These are phyloP conservation scores for Peniophora sp. DNA, from an alignment of 1,284 basidiomycete species.

Conservation along the genomic window DNA sequence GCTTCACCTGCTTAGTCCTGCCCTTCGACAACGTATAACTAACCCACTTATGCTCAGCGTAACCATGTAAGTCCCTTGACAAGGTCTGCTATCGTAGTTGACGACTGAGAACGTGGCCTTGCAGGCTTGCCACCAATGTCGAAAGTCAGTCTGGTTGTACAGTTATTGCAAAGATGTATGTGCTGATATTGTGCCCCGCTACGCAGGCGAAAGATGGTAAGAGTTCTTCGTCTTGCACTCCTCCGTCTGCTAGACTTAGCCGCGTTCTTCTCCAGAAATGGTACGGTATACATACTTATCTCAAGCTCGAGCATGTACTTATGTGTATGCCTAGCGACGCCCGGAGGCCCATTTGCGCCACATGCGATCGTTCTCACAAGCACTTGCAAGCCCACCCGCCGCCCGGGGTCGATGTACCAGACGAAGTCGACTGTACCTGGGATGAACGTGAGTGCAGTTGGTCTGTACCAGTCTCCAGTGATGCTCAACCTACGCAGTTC, in stretches of 20 bases:
- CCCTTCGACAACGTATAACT: no score
- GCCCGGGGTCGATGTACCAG: constrained; percentile 13
- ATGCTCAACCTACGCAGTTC: constrained; percentile 23
- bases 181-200: not conserved
- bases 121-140: not conserved
- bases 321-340: constrained; percentile 42
- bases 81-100: not conserved
- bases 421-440: constrained; percentile 20
- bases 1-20: no score
- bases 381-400: constrained; percentile 20
- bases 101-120: not conserved
- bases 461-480: not conserved
- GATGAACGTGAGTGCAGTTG: constrained; percentile 15
- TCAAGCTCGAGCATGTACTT: no score
- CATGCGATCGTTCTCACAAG: constrained; percentile 24
- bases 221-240: not conserved
- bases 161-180: not conserved
- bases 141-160: not conserved
- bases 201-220: not conserved
- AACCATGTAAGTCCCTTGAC: not conserved
- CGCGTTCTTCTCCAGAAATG: no score
- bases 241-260: not conserved
- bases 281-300: no score
- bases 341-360: constrained; percentile 21
- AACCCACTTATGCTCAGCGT: not conserved